phyloP scores from a whole-genome alignment of 257 asterid species.

The Solanum gracilifrons region DNA sequence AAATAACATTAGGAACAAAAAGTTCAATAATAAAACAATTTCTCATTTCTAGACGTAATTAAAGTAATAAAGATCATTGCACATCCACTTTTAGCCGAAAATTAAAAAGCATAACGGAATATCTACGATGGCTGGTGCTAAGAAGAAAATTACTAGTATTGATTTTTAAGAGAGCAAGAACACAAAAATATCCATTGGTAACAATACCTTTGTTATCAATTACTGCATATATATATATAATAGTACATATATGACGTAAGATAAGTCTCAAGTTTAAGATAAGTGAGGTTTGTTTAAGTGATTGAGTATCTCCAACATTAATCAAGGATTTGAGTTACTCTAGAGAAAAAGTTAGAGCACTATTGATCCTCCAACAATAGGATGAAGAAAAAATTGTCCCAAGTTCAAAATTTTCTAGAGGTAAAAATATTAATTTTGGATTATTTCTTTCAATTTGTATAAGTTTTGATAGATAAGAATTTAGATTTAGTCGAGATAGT shows the following conservation, averaged over 20 bases:
- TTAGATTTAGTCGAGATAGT: background rate
- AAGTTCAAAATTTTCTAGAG: background rate
- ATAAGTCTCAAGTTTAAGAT: background rate
- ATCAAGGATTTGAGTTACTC: background rate
- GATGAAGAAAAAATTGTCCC: fast-evolving
- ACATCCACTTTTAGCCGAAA: background rate
- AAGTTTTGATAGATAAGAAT: too few species aligned
- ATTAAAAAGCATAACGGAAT: background rate
- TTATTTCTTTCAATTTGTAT: background rate
- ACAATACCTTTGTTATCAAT: background rate
- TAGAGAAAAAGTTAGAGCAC: too few species aligned
- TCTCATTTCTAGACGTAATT: background rate
- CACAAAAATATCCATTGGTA: background rate
- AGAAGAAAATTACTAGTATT: background rate
- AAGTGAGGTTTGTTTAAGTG: too few species aligned
- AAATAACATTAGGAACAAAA: background rate
- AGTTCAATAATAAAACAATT: background rate
- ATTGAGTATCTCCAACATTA: fast-evolving
- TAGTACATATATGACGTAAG: background rate
- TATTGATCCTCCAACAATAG: fast-evolving
- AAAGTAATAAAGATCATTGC: background rate
- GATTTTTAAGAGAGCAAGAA: background rate
- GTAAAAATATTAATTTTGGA: background rate
- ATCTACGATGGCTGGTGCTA: background rate
- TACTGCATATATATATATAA: background rate